Evolutionary conservation across 371 early-diverging fungal genomes (phyloP).

Genomic region (Mucor mucedo): DNA sequence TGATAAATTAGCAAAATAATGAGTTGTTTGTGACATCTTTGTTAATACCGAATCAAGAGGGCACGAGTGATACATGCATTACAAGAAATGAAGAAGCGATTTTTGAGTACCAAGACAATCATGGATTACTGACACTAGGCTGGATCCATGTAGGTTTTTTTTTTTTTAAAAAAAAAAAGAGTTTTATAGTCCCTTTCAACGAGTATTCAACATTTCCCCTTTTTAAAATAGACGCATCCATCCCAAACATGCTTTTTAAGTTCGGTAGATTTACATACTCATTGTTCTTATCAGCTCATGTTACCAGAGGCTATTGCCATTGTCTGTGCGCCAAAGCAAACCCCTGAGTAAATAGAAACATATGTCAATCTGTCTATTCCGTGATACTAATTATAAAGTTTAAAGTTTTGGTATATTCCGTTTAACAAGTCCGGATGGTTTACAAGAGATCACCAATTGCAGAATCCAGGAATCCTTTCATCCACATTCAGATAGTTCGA

Average conservation of each 20-base stretch:
- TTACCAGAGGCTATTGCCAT: constrained; percentile 94
- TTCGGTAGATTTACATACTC: constrained; percentile 91
- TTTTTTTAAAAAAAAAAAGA: too few species aligned
- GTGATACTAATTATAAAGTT: constrained; percentile 5
- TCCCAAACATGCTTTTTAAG: constrained; percentile 91
- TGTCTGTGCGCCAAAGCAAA: constrained; percentile 80
- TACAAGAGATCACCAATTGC: constrained; percentile 13
- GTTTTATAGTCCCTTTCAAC: neutral
- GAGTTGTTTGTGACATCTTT: constrained; percentile 74
- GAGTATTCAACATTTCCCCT: neutral
- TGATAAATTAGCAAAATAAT: constrained; percentile 59
- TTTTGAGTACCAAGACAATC: constrained; percentile 71
- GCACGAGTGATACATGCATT: constrained; percentile 87
- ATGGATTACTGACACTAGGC: constrained; percentile 81
- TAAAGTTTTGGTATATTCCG: constrained; percentile 16
- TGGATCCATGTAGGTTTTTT: constrained; percentile 80
- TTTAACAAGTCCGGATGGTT: constrained; percentile 12
- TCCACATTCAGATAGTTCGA: constrained; percentile 7
- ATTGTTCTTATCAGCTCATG: constrained; percentile 89
- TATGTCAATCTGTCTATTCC: neutral
- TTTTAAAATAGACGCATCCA: constrained; percentile 75
- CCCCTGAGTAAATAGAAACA: constrained; percentile 56
- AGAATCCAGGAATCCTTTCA: constrained; percentile 6
- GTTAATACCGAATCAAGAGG: constrained; percentile 86
- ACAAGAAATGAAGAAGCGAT: constrained; percentile 87